Base-by-base conservation (phyloP, 2,329 filamentous ascomycete species). In the Hortaea werneckii region DNA sequence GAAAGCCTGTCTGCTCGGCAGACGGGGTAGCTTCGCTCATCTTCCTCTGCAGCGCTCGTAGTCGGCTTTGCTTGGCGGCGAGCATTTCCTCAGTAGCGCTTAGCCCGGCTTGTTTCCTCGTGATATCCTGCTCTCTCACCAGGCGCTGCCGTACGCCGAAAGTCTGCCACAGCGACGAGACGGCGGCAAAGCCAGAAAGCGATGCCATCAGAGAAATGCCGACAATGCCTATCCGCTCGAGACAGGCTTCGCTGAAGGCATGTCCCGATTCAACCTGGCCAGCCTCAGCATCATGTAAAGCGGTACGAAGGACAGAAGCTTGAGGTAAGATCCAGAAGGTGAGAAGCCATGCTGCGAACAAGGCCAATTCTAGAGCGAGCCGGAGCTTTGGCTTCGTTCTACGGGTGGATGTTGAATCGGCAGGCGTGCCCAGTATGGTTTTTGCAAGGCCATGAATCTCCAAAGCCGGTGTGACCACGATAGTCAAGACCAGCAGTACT, bases 131-230 rank as follows among this genome's bases (percentile, higher is more conserved):
- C 42, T 94, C 86, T 0, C 64, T 55, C 50, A 73, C 78, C 3
- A 77, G 77, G 29, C 76, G 73, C 40, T 78, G 70, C 35, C 76
- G 77, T 29, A 80, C 79, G 26, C 80, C 77, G 65, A 94, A 87
- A 0, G 79, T 86, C 59, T 94, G 84, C 86, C 87, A 94, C 1
- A 88, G 80, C 1, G 85, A 83, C 26, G 85, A 89, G 30, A 94
- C 84, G n/a, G 86, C 86, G 5, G 87, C 87, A 58, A 94, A 94
- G 0, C 87, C 87, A 5, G 87, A 87, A n/a, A 94, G 71, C 10
- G 89, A 75, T 11, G 87, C 87, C 86, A 94, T 94, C 44, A 92
- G 68, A 41, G 83, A 82, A 46, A 92, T 87, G 3, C 87, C 87
- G 51, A 94, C 87, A 35, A 94, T 82, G 9, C 87, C 87, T 27